Percentiles rank a stretch among this genome's conserved stretches.
Evolutionary conservation across 306 rosid species (phyloP).

Genomic region (Ceratonia siliqua): DNA sequence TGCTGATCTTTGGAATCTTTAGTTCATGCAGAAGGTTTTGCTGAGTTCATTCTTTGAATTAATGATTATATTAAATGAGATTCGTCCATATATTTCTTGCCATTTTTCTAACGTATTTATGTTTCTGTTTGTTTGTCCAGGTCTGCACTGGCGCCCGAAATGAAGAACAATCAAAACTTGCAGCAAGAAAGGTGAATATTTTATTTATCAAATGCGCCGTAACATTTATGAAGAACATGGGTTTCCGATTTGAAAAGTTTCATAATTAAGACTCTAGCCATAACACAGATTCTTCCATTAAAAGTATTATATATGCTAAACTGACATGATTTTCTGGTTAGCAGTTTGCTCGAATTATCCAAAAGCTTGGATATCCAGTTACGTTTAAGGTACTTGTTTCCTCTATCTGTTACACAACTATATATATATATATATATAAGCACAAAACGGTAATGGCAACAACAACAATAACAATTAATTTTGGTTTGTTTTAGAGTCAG

Average conservation of each 20-base stretch:
- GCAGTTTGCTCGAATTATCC: slow-evolving; percentile 78
- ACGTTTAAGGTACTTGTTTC: slow-evolving; percentile 54
- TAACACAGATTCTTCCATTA: too few relatives aligned
- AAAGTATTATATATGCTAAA: neutral
- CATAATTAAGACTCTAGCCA: too few relatives aligned
- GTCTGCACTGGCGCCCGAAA: slow-evolving; percentile 75
- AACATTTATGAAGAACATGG: neutral
- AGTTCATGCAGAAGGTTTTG: too few relatives aligned
- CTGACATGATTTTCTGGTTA: slow-evolving; percentile 33
- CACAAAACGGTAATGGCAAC: neutral
- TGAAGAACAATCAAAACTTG: slow-evolving; percentile 67
- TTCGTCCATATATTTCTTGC: neutral
- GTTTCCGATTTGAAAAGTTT: too few relatives aligned
- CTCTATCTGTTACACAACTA: neutral
- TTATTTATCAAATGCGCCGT: neutral
- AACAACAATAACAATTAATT: neutral
- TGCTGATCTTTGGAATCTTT: too few relatives aligned
- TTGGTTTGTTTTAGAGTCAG: too few relatives aligned
- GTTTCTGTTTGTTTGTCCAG: slow-evolving; percentile 24
- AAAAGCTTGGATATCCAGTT: slow-evolving; percentile 65
- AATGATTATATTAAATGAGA: neutral
- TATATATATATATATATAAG: too few relatives aligned
- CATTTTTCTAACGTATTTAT: neutral
- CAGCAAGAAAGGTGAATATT: slow-evolving; percentile 64
- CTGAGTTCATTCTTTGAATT: too few relatives aligned